Conservation (phyloP, 441 rosid genomes). For the Pelargonium citronellum region DNA sequence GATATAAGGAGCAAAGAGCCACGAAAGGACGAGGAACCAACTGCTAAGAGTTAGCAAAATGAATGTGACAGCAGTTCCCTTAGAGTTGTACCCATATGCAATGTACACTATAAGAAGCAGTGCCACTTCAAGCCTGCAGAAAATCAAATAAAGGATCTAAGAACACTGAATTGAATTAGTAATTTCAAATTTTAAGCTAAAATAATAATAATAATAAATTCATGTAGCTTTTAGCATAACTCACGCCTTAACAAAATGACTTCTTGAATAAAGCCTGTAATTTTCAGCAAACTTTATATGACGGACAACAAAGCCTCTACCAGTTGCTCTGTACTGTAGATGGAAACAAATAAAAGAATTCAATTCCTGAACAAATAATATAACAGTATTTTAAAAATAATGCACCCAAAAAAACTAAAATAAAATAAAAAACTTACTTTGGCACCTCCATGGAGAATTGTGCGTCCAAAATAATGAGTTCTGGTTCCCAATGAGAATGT, state of each 20-base stretch:
- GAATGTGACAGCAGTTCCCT: constrained; percentile 73
- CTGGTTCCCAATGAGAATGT: constrained; percentile 95
- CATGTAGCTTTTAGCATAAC: constrained; percentile 23
- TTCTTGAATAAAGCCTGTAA: constrained; percentile 93
- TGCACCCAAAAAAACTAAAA: not conserved
- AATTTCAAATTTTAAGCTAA: not conserved
- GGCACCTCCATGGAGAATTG: constrained; percentile 99
- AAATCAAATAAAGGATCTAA: constrained; percentile 22
- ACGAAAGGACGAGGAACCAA: constrained; percentile 93
- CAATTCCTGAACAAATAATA: constrained; percentile 16
- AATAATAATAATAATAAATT: constrained; percentile 8
- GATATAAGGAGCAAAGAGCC: constrained; percentile 97
- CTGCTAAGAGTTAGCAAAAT: constrained; percentile 91
- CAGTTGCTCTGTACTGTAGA: constrained; percentile 91
- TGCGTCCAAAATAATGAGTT: constrained; percentile 96
- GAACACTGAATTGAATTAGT: constrained; percentile 7
- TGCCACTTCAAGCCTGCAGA: constrained; percentile 74
- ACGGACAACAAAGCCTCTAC: constrained; percentile 94
- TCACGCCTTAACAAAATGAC: constrained; percentile 93
- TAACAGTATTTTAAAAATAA: not conserved
- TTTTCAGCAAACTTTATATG: constrained; percentile 92
- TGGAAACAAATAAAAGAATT: constrained; percentile 22
- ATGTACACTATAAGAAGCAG: constrained; percentile 78
- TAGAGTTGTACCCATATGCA: constrained; percentile 71
- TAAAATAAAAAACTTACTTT: constrained; percentile 46